Base-by-base conservation (phyloP, 1,139 yeast genomes). In the Saccharomycopsis hybrid region DNA sequence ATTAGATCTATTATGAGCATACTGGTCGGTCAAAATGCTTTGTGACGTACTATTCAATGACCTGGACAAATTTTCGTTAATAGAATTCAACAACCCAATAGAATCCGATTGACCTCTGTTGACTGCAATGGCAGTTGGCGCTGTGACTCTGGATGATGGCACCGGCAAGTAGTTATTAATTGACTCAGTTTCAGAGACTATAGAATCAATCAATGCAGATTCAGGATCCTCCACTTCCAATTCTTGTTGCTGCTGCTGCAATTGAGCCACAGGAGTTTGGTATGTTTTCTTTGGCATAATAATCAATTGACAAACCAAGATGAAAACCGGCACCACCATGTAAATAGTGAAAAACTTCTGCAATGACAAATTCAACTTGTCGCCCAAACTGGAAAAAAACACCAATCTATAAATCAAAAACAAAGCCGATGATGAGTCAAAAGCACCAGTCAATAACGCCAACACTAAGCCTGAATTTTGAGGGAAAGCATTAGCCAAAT, bases 281-380 rank as follows among this genome's bases (percentile, higher is more conserved):
- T 86, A 86, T 2, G 89, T 80, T 44, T 78, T 76, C 27, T 62
- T 67, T 3, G 97, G 97, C 96, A 90, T 87, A 32, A 89, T 68
- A 37, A 79, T 71, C 7, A 83, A 38, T 64, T 88, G 96, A 58
- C 92, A 85, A 1, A 80, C 41, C 11, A 85, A 65, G 43, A 89
- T 87, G 62, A 86, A 85, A 0, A 78, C 53, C 0, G 97, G 96
- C 3, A 88, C 88, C 3, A 78, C 59, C 60, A 85, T 63, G 62
- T 87, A 92, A 53, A 69, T 63, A 11, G 76, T 65, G 68, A 90
- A 88, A 63, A 90, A 88, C 46, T 65, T 70, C 24, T 72, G 62
- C 41, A 50, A 33, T 11, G 42, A 13, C n/a, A 48, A 28, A 9
- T 42, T 43, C 36, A 40, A 13, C 31, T 38, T 49, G n/a, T 52